Evolutionary conservation across 129 eudicot genomes (phyloP).

Genomic region (Flaveria brownii): DNA sequence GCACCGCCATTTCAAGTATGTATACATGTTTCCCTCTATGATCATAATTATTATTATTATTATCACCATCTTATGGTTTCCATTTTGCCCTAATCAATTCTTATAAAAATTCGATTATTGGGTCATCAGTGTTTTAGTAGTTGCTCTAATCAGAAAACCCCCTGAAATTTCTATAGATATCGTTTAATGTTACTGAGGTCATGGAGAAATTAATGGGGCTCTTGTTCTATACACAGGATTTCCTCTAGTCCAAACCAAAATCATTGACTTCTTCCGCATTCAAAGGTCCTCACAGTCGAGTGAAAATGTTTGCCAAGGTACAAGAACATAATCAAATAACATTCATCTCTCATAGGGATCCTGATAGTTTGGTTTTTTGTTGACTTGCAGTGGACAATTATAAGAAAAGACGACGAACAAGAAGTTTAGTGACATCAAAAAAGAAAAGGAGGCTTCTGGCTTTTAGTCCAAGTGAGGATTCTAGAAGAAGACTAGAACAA

Average conservation of each 20-base stretch:
- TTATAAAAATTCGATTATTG: too few species aligned
- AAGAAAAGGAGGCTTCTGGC: slow-evolving; percentile 76
- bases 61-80: neutral
- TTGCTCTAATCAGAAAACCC: too few species aligned
- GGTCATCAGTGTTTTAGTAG: too few species aligned
- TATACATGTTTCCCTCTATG: neutral
- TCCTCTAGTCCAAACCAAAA: slow-evolving; percentile 86
- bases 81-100: too few species aligned
- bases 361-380: neutral
- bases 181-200: too few species aligned
- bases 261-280: slow-evolving; percentile 87
- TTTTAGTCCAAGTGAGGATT: slow-evolving; percentile 70
- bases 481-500: slow-evolving; percentile 63
- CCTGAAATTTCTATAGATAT: too few species aligned
- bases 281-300: slow-evolving; percentile 55
- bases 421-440: slow-evolving; percentile 50
- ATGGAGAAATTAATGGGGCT: neutral
- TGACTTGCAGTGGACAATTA: slow-evolving; percentile 29
- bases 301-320: slow-evolving; percentile 50
- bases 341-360: neutral
- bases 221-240: slow-evolving; percentile 48
- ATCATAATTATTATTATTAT: too few species aligned
- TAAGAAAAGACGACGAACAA: slow-evolving; percentile 62
- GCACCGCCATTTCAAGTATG: slow-evolving; percentile 47
- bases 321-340: neutral